phyloP scores from a whole-genome alignment of 1,284 basidiomycete genomes.

The Mycena citricolor region DNA sequence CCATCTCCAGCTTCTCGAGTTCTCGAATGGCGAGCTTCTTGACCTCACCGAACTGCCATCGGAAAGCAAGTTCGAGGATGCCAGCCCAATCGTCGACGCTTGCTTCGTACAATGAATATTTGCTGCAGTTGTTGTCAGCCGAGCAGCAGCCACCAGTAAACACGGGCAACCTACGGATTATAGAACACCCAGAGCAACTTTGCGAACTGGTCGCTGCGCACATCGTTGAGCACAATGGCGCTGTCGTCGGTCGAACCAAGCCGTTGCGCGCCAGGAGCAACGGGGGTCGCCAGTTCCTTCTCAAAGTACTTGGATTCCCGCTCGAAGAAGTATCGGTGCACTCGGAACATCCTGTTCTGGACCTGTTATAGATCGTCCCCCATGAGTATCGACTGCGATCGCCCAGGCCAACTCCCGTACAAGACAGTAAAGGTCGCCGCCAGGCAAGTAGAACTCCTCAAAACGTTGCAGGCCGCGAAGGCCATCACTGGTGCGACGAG shows the following conservation, averaged over 20 bases:
- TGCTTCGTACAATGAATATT: conserved; percentile 58
- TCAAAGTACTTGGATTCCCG: conserved; percentile 59
- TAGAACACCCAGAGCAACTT: conserved; percentile 71
- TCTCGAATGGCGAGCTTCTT: conserved; percentile 59
- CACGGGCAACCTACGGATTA: conserved; percentile 49
- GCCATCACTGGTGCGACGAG: not conserved
- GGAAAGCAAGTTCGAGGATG: conserved; percentile 56
- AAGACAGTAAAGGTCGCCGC: conserved; percentile 46
- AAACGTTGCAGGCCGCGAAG: conserved; percentile 35
- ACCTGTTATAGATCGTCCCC: conserved; percentile 36
- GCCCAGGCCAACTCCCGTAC: conserved; percentile 13
- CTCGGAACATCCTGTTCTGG: conserved; percentile 48
- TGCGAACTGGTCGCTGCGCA: conserved; percentile 50
- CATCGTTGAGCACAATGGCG: conserved; percentile 52
- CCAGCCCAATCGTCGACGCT: conserved; percentile 54
- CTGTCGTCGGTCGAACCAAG: conserved; percentile 45
- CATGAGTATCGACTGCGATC: not conserved
- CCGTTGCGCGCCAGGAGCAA: conserved; percentile 44
- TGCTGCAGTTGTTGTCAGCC: conserved; percentile 26
- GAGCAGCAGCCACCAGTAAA: not conserved
- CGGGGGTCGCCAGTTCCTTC: conserved; percentile 41
- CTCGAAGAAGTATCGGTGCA: conserved; percentile 65
- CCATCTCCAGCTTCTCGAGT: conserved; percentile 50
- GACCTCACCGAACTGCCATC: conserved; percentile 62
- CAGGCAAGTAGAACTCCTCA: conserved; percentile 51